These are phyloP conservation scores for Maudiozyma saulgeensis DNA, from an alignment of 805 yeast species.

Conservation along the genomic window DNA sequence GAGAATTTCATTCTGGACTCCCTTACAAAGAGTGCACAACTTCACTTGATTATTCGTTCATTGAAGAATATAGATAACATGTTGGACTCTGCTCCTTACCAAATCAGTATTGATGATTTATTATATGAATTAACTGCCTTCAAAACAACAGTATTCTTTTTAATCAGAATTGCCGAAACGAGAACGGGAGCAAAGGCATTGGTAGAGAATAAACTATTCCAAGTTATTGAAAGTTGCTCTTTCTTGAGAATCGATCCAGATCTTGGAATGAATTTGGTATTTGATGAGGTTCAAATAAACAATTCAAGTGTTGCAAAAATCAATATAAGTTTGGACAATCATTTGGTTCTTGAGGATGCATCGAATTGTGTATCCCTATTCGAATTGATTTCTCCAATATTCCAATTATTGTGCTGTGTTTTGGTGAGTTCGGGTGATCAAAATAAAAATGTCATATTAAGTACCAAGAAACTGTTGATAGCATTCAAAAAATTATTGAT, in stretches of 20 bases:
- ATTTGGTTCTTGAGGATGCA: slow-evolving; percentile 30
- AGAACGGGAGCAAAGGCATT: slow-evolving; percentile 70
- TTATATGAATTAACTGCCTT: slow-evolving; percentile 70
- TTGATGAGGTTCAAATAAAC: slow-evolving; percentile 30
- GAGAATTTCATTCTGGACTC: slow-evolving; percentile 50
- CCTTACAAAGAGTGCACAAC: slow-evolving; percentile 55
- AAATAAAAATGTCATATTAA: slow-evolving; percentile 47
- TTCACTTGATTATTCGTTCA: slow-evolving; percentile 56
- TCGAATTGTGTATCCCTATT: slow-evolving; percentile 41
- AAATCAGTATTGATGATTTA: slow-evolving; percentile 41
- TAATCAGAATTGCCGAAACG: slow-evolving; percentile 67
- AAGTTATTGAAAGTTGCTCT: slow-evolving; percentile 44
- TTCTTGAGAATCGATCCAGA: slow-evolving; percentile 69
- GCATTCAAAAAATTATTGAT: slow-evolving; percentile 47
- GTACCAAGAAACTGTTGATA: slow-evolving; percentile 41
- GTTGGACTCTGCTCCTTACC: slow-evolving; percentile 32
- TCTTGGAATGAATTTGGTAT: slow-evolving; percentile 50
- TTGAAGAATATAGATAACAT: slow-evolving; percentile 62
- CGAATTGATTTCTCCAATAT: slow-evolving; percentile 62
- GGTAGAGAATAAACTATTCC: slow-evolving; percentile 64
- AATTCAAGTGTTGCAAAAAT: slow-evolving; percentile 32
- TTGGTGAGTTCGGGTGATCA: slow-evolving; percentile 70
- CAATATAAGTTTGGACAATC: slow-evolving; percentile 44
- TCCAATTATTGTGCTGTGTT: slow-evolving; percentile 61
- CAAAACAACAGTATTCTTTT: slow-evolving; percentile 58